These are phyloP conservation scores for Camelina laxa DNA, from an alignment of 345 rosid species.

Conservation along the genomic window DNA sequence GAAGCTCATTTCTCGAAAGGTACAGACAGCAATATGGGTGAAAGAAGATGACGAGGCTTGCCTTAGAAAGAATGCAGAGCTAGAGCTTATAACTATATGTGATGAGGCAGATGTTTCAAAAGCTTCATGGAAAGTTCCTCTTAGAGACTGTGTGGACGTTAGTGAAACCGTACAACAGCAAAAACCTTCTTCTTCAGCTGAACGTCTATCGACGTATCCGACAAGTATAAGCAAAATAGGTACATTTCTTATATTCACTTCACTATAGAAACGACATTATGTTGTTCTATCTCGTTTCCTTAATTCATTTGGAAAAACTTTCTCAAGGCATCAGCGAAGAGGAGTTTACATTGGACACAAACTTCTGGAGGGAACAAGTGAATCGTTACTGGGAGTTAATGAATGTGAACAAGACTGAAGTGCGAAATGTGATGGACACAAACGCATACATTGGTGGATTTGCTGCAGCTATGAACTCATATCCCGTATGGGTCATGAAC, in stretches of 20 bases:
- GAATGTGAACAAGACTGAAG: conserved; percentile 55
- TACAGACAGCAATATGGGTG: conserved; percentile 94
- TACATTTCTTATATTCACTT: conserved; percentile 35
- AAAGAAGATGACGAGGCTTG: conserved; percentile 72
- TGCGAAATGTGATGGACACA: conserved; percentile 90
- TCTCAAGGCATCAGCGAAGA: conserved; percentile 67
- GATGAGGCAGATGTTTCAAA: conserved; percentile 54
- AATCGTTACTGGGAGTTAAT: conserved; percentile 72
- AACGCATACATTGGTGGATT: conserved; percentile 86
- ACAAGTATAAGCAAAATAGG: conserved; percentile 66
- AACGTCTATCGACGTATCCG: conserved; percentile 70
- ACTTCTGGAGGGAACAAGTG: conserved; percentile 82
- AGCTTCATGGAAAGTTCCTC: conserved; percentile 82
- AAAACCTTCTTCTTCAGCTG: conserved; percentile 61
- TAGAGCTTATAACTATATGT: conserved; percentile 68
- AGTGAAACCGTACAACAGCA: conserved; percentile 42
- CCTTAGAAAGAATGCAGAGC: conserved; percentile 63
- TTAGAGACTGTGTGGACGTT: conserved; percentile 64
- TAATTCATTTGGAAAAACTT: conserved; percentile 26
- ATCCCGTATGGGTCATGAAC: conserved; percentile 96
- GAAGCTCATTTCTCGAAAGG: conserved; percentile 82
- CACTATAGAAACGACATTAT: neutral
- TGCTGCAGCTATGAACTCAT: conserved; percentile 64
- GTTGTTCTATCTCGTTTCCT: neutral
- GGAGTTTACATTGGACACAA: conserved; percentile 61